A percentile compares a stretch with the other conserved stretches of the same genome.
phyloP scores from a whole-genome alignment of 179 eudicot species.

The Beta corolliflora region DNA sequence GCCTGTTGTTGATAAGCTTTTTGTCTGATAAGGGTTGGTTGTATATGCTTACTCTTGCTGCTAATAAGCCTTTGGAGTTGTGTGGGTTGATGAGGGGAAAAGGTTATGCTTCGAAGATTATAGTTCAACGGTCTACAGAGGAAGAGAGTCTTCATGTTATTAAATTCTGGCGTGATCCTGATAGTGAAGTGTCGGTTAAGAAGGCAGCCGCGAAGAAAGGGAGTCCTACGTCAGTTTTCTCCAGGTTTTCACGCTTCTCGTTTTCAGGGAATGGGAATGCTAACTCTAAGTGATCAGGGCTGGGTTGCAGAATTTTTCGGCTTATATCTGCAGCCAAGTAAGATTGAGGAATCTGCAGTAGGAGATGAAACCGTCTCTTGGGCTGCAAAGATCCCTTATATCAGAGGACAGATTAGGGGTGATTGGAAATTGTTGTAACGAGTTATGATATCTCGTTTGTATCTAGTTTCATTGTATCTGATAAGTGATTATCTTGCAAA shows the following conservation, averaged over 20 bases:
- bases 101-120: conserved; percentile 73
- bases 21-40: conserved; percentile 86
- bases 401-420: not conserved
- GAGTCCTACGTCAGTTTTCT: conserved; percentile 39
- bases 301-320: not conserved
- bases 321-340: not conserved
- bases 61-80: conserved; percentile 73
- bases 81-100: conserved; percentile 72
- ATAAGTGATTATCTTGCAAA: not conserved
- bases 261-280: conserved; percentile 43
- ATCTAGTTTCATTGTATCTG: not conserved
- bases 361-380: not conserved
- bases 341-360: not conserved
- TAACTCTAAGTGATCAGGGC: conserved; percentile 23
- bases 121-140: conserved; percentile 86
- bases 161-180: conserved; percentile 84
- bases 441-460: not conserved
- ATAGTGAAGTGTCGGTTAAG: conserved; percentile 40
- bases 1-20: conserved; percentile 68
- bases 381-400: not conserved
- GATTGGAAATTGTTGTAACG: not conserved
- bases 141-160: conserved; percentile 86
- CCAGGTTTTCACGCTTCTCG: conserved; percentile 42
- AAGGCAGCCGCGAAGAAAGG: conserved; percentile 22
- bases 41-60: conserved; percentile 72